Base-by-base conservation (phyloP, 2,329 filamentous ascomycete species). In the Helminthosporium solani region DNA sequence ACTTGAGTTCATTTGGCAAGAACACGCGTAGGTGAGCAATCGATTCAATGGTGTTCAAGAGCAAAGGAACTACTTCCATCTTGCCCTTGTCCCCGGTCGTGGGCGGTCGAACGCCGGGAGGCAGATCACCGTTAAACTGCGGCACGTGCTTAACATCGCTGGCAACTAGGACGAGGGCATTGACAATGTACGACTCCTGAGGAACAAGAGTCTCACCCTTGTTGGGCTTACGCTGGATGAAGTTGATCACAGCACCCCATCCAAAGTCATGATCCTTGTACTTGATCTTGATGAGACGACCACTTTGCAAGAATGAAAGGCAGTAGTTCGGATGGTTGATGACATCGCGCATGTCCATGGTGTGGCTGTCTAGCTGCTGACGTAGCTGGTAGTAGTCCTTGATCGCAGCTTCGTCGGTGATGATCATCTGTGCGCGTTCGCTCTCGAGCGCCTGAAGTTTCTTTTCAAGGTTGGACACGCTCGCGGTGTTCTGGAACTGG, bases 401-500 rank as follows among this genome's bases (percentile, higher is more conserved):
- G 68, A 99, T 87, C 0, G 85, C 90, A 3, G 81, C 78, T 72
- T 99, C 94, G 62, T 97, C 90, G 0, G 87, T 78, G 52, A 99
- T 96, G 39, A 81, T 75, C 72, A 92, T 83, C 36, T 78, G 79
- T 41, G 87, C 82, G 50, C 84, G 83, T 67, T 92, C 82, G 49
- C 82, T 81, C 68, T 96, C 90, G 25, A 96, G 73, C 37, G 87
- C 80, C 65, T 84, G 82, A 49, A 97, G 75, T 56, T 95, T 70
- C 68, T 88, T 89, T 71, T 99, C 94, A 18, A 97, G 73, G 11
- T 79, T 78, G 16, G 88, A 87, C 7, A 96, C 90, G 57, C 87
- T 90, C 9, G 92, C 88, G 2, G 89, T 89, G 61, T 95, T 97
- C 69, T 99, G 94, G 73, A 99, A 99, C 70, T 99, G 94, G 70